These are phyloP conservation scores for Lepraria neglecta DNA, from an alignment of 495 filamentous ascomycete genomes.

Conservation along the genomic window DNA sequence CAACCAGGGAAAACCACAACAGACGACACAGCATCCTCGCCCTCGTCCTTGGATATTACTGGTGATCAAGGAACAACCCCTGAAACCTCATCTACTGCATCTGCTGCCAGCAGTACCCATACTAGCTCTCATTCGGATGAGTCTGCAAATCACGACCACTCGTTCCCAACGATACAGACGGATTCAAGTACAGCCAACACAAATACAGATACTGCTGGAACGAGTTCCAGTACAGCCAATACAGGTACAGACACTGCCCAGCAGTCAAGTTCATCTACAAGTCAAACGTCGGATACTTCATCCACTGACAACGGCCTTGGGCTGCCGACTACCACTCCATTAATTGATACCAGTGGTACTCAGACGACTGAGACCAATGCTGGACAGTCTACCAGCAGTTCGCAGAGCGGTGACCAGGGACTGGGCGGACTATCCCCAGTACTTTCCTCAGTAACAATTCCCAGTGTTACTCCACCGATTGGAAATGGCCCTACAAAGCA, in stretches of 20 bases:
- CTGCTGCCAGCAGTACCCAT: not conserved
- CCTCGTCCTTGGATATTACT: not conserved
- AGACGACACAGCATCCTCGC: not conserved
- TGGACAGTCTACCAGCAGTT: not conserved
- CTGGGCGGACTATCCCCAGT: not conserved
- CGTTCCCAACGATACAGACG: not conserved
- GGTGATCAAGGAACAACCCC: not conserved
- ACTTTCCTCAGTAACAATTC: not conserved
- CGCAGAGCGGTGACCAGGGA: not conserved
- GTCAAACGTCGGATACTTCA: not conserved
- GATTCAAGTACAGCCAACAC: not conserved
- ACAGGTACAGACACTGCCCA: not conserved
- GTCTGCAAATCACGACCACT: not conserved
- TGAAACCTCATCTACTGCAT: not conserved
- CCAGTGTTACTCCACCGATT: not conserved
- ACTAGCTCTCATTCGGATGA: not conserved
- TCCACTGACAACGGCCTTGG: not conserved
- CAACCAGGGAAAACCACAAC: not conserved
- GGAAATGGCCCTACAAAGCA: not conserved
- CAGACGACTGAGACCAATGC: not conserved
- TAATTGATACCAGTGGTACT: not conserved
- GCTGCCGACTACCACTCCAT: not conserved
- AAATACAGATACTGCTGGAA: not conserved
- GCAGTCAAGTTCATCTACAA: not conserved
- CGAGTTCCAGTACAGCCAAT: not conserved